Conservation (phyloP, 2,329 filamentous ascomycete genomes). For the Metarhizium sp. region DNA sequence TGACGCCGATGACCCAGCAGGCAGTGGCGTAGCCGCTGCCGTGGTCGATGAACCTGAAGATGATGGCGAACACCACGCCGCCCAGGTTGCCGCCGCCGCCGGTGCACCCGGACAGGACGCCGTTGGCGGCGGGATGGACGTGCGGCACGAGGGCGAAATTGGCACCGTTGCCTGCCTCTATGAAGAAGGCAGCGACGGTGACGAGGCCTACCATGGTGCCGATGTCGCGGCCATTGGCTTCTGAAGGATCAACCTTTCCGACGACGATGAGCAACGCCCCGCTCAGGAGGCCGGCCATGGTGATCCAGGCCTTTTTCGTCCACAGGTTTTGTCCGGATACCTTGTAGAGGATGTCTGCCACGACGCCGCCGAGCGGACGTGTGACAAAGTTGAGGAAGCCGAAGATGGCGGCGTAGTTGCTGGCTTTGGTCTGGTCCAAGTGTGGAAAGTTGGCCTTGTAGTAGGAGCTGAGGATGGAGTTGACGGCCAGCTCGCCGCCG, state of each 20-base stretch:
- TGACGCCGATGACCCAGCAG: slow-evolving; percentile 79
- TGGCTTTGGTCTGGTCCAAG: slow-evolving; percentile 45
- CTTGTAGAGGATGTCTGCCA: slow-evolving; percentile 42
- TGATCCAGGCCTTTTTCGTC: slow-evolving; percentile 37
- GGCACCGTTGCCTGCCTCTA: slow-evolving; percentile 77
- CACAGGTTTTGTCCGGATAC: slow-evolving; percentile 22
- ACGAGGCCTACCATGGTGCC: slow-evolving; percentile 68
- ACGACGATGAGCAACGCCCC: slow-evolving; percentile 53
- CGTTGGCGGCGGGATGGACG: slow-evolving; percentile 75
- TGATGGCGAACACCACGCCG: slow-evolving; percentile 75
- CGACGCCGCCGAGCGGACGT: slow-evolving; percentile 54
- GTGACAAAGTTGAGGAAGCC: slow-evolving; percentile 63
- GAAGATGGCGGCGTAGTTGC: slow-evolving; percentile 62
- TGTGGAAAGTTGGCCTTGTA: slow-evolving; percentile 49
- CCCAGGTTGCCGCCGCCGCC: slow-evolving; percentile 79
- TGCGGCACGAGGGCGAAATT: slow-evolving; percentile 84
- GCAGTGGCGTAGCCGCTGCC: too few species aligned
- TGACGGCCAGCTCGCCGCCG: slow-evolving; percentile 53
- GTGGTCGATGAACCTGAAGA: slow-evolving; percentile 38
- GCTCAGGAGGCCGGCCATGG: slow-evolving; percentile 45
- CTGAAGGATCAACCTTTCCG: slow-evolving; percentile 53
- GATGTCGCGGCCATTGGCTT: slow-evolving; percentile 27
- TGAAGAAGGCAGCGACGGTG: slow-evolving; percentile 68
- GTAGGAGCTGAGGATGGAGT: slow-evolving; percentile 49
- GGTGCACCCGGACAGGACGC: slow-evolving; percentile 64